Percentiles rank a stretch among this genome's conserved stretches.
Evolutionary conservation across 805 yeast genomes (phyloP).

Genomic region (Saccharomycopsis selenospora): DNA sequence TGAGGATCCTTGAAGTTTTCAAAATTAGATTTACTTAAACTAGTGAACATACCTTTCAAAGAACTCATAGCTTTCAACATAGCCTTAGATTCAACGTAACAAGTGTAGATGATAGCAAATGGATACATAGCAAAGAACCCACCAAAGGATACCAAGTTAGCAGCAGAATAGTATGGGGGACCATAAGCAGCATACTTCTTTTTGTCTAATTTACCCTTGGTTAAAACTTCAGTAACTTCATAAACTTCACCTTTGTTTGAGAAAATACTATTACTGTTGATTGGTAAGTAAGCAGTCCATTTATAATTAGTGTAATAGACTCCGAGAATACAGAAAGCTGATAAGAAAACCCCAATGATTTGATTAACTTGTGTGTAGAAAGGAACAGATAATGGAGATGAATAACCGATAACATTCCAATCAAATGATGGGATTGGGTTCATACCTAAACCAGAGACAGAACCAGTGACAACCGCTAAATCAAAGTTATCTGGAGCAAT

Average conservation of each 20-base stretch:
- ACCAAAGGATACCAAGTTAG: conserved; percentile 51
- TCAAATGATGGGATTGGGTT: conserved; percentile 51
- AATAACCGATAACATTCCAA: conserved; percentile 37
- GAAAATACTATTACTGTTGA: conserved; percentile 44
- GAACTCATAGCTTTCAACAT: conserved; percentile 34
- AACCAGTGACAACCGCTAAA: conserved; percentile 45
- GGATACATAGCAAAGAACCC: conserved; percentile 51
- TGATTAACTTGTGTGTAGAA: conserved; percentile 32
- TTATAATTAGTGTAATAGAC: conserved; percentile 36
- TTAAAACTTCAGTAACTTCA: conserved; percentile 40
- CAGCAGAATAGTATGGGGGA: conserved; percentile 62
- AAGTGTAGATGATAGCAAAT: conserved; percentile 43
- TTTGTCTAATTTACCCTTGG: conserved; percentile 39
- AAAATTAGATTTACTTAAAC: conserved; percentile 22
- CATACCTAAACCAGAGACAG: conserved; percentile 39
- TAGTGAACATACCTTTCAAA: conserved; percentile 29
- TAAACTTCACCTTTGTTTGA: conserved; percentile 44
- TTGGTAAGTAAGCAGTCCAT: conserved; percentile 34
- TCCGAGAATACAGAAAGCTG: conserved; percentile 31
- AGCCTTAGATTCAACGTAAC: conserved; percentile 39
- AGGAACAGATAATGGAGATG: conserved; percentile 38
- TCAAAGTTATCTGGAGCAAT: conserved; percentile 43
- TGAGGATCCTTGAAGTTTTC: conserved; percentile 43
- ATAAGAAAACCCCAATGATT: conserved; percentile 30
- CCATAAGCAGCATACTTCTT: conserved; percentile 46